Evolutionary conservation across 768 basidiomycete genomes (phyloP).

Genomic region (Lepiota brunneoincarnata): DNA sequence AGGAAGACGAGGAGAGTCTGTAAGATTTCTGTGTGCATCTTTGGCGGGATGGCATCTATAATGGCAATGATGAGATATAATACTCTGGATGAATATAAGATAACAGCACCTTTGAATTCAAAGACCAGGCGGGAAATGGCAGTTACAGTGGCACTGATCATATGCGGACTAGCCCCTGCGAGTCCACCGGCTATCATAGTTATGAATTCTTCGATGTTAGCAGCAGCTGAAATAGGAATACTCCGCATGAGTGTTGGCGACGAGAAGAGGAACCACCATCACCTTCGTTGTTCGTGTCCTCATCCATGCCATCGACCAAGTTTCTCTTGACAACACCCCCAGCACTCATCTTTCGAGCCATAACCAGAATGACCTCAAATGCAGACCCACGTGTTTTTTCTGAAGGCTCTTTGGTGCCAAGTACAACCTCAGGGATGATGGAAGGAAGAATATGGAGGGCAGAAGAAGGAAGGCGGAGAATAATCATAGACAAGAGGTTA

Average conservation of each 20-base stretch:
- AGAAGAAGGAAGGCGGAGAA: conserved; percentile 64
- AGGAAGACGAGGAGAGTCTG: conserved; percentile 88
- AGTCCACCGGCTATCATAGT: conserved; percentile 96
- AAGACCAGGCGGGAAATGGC: conserved; percentile 92
- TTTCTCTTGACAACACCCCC: conserved; percentile 82
- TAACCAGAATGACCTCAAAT: conserved; percentile 85
- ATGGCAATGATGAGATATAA: neutral
- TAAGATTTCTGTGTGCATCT: conserved; percentile 82
- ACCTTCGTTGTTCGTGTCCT: conserved; percentile 52
- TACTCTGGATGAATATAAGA: conserved; percentile 14
- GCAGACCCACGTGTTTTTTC: conserved; percentile 87
- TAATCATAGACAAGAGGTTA: conserved; percentile 64
- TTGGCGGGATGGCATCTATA: conserved; percentile 62
- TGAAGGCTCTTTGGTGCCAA: conserved; percentile 96
- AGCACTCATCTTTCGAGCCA: conserved; percentile 88
- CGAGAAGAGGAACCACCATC: conserved; percentile 23
- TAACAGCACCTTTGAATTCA: conserved; percentile 81
- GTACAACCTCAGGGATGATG: conserved; percentile 88
- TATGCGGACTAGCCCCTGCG: conserved; percentile 91
- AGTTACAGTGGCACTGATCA: conserved; percentile 97
- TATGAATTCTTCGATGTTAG: conserved; percentile 87
- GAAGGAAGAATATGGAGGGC: conserved; percentile 83
- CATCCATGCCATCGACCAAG: conserved; percentile 82
- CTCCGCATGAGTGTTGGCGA: neutral
- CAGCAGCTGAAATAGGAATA: conserved; percentile 40